Evolutionary conservation across 2,329 filamentous ascomycete species (phyloP), one percentile per base, ranked within the genome.

Genomic region (Coccinonectria pachysandricola): DNA sequence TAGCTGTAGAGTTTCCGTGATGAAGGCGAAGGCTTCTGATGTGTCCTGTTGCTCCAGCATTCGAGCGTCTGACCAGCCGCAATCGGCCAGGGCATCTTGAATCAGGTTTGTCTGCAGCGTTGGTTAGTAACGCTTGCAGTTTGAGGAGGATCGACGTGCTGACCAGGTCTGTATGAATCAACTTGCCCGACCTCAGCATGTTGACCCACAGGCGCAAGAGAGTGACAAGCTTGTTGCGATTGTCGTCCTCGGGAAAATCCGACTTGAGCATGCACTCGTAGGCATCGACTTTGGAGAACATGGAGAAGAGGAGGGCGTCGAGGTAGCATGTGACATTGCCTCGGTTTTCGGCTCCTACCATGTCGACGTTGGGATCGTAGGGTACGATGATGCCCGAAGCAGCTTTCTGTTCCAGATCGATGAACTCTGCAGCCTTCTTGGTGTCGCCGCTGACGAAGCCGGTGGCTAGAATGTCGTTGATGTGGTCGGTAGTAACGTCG

Each of bases 21-120:
- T 86, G 51, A 95, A 95, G 0, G 79, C 83, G 50, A 96, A 96
- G 1, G 87, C 87, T 55, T 98, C 91, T 0, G 91, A 95, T 0
- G 85, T 84, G 53, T 98, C 91, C 56, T 98, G 91, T 49, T 96
- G 91, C 42, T 77, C 71, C n/a, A 83, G 50, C 31, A 71, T 57
- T 12, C 71, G 69, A 23, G 87, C 87, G 31, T 92, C 86, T 40
- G 70, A 60, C 91, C 91, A 96, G 4, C 88, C 91, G 50, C 87
- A 95, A 27, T 78, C 79, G 11, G 79, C 78, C 19, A 96, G 56
- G 7, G 85, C 68, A 20, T 88, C 74, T 54, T 95, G 87, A 9
- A 98, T 68, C 38, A 85, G 66, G 52, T 80, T 71, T 6, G 84
- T 93, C 80, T 88, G 43, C 15, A 19, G 10, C 7, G 18, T 13